Evolutionary conservation across 2,329 filamentous ascomycete genomes (phyloP).

Genomic region (Botrytis byssoidea): DNA sequence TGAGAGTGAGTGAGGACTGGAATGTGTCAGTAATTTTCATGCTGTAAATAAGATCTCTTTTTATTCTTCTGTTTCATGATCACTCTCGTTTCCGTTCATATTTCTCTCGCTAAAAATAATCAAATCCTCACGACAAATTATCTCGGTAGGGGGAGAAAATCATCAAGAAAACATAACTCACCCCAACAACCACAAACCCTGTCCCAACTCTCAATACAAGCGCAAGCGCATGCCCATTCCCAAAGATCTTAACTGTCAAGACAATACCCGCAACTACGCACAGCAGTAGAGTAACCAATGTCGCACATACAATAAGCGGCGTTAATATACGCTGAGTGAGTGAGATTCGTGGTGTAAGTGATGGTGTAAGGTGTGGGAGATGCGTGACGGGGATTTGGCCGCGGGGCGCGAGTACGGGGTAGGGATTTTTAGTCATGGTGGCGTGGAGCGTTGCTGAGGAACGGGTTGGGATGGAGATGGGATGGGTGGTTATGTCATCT

Average conservation of each 20-base stretch:
- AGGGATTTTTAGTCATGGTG: conserved; percentile 3
- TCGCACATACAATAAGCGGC: conserved; percentile 26
- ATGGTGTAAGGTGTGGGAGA: background rate
- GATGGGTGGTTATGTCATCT: background rate
- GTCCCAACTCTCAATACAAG: conserved; percentile 1
- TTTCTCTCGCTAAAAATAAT: too few relatives aligned
- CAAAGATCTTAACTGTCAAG: conserved; percentile 23
- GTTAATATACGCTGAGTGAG: conserved; percentile 26
- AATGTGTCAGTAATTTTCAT: background rate
- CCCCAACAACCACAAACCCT: conserved; percentile 26
- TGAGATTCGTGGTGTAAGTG: background rate
- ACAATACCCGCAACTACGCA: conserved; percentile 23
- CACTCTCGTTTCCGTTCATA: too few relatives aligned
- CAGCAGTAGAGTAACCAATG: conserved; percentile 24
- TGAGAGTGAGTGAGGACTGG: conserved; percentile 29
- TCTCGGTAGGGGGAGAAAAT: too few relatives aligned
- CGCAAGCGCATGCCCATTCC: background rate
- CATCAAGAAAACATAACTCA: conserved; percentile 22
- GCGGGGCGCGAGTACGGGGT: background rate
- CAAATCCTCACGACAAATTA: too few relatives aligned
- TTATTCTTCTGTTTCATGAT: too few relatives aligned
- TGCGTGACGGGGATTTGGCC: conserved; percentile 10
- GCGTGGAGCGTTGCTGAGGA: background rate
- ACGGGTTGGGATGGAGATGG: too few relatives aligned
- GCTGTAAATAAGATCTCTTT: too few relatives aligned